Evolutionary conservation across 768 basidiomycete genomes (phyloP), one percentile per base, ranked within the genome.

Genomic region (Leccinum subgranulosum): DNA sequence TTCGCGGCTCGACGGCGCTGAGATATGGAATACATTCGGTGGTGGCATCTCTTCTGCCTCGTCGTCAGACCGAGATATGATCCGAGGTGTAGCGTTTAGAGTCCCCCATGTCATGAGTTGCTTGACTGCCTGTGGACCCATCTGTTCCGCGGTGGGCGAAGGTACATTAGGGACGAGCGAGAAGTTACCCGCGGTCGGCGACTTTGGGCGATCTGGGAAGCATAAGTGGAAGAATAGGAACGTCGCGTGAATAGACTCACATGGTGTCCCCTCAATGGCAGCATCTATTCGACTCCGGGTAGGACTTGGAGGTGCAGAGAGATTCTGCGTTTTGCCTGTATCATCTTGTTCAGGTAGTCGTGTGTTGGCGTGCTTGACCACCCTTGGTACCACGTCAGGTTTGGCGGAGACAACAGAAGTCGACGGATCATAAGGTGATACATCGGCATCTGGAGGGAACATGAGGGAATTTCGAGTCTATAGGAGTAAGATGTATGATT

Each of bases 61-160:
- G 62, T 88, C 82, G 34, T 85, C 81, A 10, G 80, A 74, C 64
- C 81, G 77, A 11, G 85, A 84, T 61, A 98, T 81, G 5, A 97
- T 81, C 53, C 96, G 87, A 3, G 97, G 97, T 9, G 97, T 98
- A 15, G 91, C 88, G 61, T 87, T 85, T 23, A 98, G 79, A 12
- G 93, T 94, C 2, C 97, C 97, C 94, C 93, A 95, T 12, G 97
- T 99, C 89, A 98, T 94, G 15, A 99, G 82, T 63, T 98, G 88
- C 66, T 94, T 93, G 52, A 98, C 80, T 1, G 92, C 90, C 5
- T 79, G 76, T 2, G 94, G 84, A 1, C 91, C 92, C 48, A 98
- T 81, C 65, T 91, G 79, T 6, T 85, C 81, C 0, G 94, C 87
- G 7, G 89, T 90, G 2, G 94, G 94, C 0, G 94, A 92, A 3